Evolutionary conservation across 2,329 filamentous ascomycete species (phyloP), one percentile per base, ranked within the genome.

Genomic region (Exophiala aquamarina): DNA sequence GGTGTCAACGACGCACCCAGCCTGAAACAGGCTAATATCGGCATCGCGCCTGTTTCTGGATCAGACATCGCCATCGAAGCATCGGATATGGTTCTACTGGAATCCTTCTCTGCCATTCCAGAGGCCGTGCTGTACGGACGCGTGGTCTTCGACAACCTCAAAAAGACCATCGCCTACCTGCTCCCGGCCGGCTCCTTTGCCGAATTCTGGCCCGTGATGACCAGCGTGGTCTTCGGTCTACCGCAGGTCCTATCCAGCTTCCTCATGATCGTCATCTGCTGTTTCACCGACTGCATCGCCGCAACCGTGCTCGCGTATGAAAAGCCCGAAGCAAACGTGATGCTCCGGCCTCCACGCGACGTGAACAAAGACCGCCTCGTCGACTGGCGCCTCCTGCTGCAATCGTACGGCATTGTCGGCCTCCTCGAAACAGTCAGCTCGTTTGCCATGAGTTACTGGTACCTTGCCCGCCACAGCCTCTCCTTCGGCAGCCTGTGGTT

Each of bases 131-230:
- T 82, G 54, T 88, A 85, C 49, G 86, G 86, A 0, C 78, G 86
- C 11, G 79, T 87, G 4, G 84, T 89, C n/a, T 90, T 87, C 66
- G 84, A 89, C 64, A 90, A 90, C 58, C 68, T 90, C 41, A 86
- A 87, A 64, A 90, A 91, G 73, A 84, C 80, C 0, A 81, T 88
- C 51, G 79, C 81, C n/a, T 89, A 89, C 60, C 72, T 89, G 2
- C 73, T 89, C 0, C 85, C 86, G 0, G 86, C 86, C 0, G 86
- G 86, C 2, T 80, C 74, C n/a, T 89, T 87, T 63, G 81, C 79
- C 42, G 86, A 90, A 62, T 85, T 90, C 65, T 61, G 57, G 52
- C 86, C 86, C 0, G 82, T 90, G 34, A 77, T 89, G 65, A 86
- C 83, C 1, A 87, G 84, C 47, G 81, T 89, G 15, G 63, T 82